Percentiles rank a stretch among this genome's conserved stretches.
phyloP scores from a whole-genome alignment of 2,329 filamentous ascomycete genomes.

The Ophiosphaerella narmari region DNA sequence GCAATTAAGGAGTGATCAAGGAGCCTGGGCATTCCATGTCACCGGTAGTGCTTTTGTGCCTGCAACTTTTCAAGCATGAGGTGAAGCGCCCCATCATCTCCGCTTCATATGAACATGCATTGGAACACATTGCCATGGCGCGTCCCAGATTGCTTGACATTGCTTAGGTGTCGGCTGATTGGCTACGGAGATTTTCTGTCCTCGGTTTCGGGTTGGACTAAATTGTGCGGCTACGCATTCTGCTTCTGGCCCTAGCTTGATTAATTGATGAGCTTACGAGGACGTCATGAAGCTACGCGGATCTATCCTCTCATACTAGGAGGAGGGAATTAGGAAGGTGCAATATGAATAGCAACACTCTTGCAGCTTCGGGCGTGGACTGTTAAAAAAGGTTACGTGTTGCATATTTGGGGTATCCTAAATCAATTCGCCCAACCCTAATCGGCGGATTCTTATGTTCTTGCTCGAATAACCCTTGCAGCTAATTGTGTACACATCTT shows the following conservation, averaged over 20 bases:
- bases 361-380: too few species aligned
- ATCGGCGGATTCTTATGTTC: too few species aligned
- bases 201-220: not conserved
- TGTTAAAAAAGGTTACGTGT: not conserved
- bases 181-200: not conserved
- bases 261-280: too few species aligned
- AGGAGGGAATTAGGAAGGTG: not conserved
- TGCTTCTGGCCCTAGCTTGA: too few species aligned
- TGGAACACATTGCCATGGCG: not conserved
- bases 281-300: not conserved
- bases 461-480: too few species aligned
- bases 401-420: slow-evolving; percentile 2
- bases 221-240: not conserved
- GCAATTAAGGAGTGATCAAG: not conserved
- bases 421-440: not conserved
- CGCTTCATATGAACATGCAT: not conserved
- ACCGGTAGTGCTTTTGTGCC: not conserved
- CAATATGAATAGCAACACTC: too few species aligned
- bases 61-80: not conserved
- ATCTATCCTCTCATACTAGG: not conserved
- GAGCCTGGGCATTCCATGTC: not conserved
- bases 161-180: not conserved
- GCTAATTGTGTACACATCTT: not conserved
- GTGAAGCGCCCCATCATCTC: not conserved
- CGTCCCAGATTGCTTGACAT: slow-evolving; percentile 1